Conservation (phyloP, 331 rosid genomes). For the Malus hybrid region DNA sequence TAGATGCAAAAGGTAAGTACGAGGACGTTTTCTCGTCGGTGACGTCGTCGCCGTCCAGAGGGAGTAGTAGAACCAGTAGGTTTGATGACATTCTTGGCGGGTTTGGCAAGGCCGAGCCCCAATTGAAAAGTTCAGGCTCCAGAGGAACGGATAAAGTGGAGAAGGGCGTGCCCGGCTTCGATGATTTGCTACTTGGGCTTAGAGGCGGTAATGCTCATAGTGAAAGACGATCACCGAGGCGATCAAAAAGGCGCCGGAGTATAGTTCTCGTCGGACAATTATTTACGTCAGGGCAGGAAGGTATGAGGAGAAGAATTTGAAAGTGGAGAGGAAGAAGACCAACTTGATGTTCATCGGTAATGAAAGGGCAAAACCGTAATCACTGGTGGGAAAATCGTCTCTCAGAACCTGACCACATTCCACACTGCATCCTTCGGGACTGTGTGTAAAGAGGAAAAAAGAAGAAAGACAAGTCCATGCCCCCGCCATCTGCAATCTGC, state of each 20-base stretch:
- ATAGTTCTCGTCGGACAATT: slow-evolving; percentile 37
- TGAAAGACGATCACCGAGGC: slow-evolving; percentile 67
- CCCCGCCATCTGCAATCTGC: too few species aligned
- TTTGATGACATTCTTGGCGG: slow-evolving; percentile 79
- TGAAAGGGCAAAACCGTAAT: slow-evolving; percentile 64
- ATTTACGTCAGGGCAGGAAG: slow-evolving; percentile 89
- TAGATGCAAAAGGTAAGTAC: slow-evolving; percentile 30
- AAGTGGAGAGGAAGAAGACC: slow-evolving; percentile 76
- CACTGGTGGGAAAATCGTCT: slow-evolving; percentile 44
- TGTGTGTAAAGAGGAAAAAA: too few species aligned
- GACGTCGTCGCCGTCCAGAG: slow-evolving; percentile 25
- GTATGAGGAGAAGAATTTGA: slow-evolving; percentile 73
- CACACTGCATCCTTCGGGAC: slow-evolving; percentile 81
- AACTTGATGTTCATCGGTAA: slow-evolving; percentile 86
- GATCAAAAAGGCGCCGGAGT: slow-evolving; percentile 60
- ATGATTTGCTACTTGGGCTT: slow-evolving; percentile 69
- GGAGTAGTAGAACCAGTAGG: slow-evolving; percentile 25
- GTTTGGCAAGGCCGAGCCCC: slow-evolving; percentile 56
- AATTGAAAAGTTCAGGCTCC: slow-evolving; percentile 33
- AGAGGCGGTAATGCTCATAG: slow-evolving; percentile 34
- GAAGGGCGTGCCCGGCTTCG: slow-evolving; percentile 40
- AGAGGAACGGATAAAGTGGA: slow-evolving; percentile 40
- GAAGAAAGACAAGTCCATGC: too few species aligned
- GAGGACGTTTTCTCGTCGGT: slow-evolving; percentile 48
- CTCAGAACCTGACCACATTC: slow-evolving; percentile 9